Base-by-base conservation (phyloP, 2,329 filamentous ascomycete species). In the Laburnicola sp. region DNA sequence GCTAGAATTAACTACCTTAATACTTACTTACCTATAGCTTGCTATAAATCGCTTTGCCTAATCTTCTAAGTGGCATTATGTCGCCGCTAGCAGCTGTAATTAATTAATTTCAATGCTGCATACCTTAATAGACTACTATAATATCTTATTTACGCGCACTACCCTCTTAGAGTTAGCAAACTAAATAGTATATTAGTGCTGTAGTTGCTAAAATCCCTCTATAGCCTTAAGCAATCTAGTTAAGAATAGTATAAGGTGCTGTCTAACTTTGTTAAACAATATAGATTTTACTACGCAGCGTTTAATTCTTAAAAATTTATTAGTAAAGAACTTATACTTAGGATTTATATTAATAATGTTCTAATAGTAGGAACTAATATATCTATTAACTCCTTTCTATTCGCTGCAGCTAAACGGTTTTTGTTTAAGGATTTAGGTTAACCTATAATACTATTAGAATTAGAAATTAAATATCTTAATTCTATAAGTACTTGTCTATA, bases 191-290 rank as follows among this genome's bases (percentile, higher is more conserved):
- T 37, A 42, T 7, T n/a, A 25, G 21, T 36, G 3, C 31, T 53
- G 22, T n/a, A 23, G 11, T n/a, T 54, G 4, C 10, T 22, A 4
- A 41, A 41, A 23, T 45, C 50, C 1, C 40, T 64, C 9, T 63
- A 62, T 42, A 52, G 57, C 1, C 50, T 61, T 3, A 59, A 59
- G 30, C 30, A 57, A 49, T 59, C 49, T 3, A 51, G 56, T 2
- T 28, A 35, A 6, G 45, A 62, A 10, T 64, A 42, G 57, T 51
- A 52, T 22, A 6, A 43, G 28, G 36, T 57, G 3, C 49, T 51
- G 10, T 46, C 43, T 7, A 21, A 23, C 21, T 51, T 8, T 42
- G 26, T 51, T 4, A 31, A 26, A 3, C 6, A 32, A 10, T 30
- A 35, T 10, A 42, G 45, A 4, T 47, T 54, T 10, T 21, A 4